These are phyloP conservation scores for Zopfia rhizophila DNA, from an alignment of 2,329 filamentous ascomycete genomes.

Conservation along the genomic window DNA sequence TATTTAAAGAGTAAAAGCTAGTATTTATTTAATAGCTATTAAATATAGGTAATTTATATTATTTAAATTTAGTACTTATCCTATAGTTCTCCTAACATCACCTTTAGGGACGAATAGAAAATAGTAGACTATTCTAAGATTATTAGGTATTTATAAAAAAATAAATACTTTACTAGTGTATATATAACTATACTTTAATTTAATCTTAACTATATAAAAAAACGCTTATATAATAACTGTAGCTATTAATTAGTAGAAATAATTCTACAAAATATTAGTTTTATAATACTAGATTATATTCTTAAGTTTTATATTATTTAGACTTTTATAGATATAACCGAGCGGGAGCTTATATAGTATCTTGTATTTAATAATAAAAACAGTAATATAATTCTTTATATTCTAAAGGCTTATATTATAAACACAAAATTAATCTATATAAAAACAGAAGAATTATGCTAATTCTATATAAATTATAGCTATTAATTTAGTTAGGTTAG, in stretches of 20 bases:
- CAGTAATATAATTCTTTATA: constrained; percentile 27
- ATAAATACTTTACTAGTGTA: constrained; percentile 57
- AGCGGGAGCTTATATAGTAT: constrained; percentile 59
- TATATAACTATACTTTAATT: constrained; percentile 57
- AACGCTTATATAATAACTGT: constrained; percentile 61
- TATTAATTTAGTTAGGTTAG: not conserved
- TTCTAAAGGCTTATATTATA: constrained; percentile 35
- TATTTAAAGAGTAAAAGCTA: constrained; percentile 24
- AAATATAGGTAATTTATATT: constrained; percentile 20
- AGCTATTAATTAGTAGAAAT: constrained; percentile 51
- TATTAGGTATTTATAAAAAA: constrained; percentile 52
- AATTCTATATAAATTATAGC: not conserved
- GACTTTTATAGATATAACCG: constrained; percentile 54
- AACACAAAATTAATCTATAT: constrained; percentile 49
- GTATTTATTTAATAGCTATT: constrained; percentile 25
- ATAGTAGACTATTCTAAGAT: constrained; percentile 44
- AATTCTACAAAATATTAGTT: constrained; percentile 47
- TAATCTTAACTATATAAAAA: constrained; percentile 61
- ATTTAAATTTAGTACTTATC: constrained; percentile 22
- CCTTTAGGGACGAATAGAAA: constrained; percentile 42
- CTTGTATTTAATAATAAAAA: constrained; percentile 58
- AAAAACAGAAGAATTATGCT: constrained; percentile 27
- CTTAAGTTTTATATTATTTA: constrained; percentile 56
- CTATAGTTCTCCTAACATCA: constrained; percentile 38
- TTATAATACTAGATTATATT: constrained; percentile 48